Evolutionary conservation across 805 yeast genomes (phyloP), one percentile per base, ranked within the genome.

Genomic region (Candida maris): DNA sequence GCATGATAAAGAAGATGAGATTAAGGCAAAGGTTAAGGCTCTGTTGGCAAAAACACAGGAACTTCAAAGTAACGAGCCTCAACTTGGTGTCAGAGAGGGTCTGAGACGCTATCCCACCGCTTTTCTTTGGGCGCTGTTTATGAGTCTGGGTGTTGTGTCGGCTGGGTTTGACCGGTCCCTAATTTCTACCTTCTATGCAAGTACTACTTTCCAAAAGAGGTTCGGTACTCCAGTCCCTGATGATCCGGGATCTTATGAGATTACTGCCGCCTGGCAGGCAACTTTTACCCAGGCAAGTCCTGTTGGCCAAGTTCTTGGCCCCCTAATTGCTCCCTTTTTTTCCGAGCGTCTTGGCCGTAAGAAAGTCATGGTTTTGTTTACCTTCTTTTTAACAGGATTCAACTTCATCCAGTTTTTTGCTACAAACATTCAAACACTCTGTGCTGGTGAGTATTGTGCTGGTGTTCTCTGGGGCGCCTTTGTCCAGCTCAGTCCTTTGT

Each of bases 401-500:
- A 61, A 62, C 21, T 67, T 67, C 37, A 56, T 69, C 39, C 57
- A 56, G n/a, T 67, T 68, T 48, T 68, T 68, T 46, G 70, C 72
- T 6, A 48, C 43, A n/a, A 53, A 46, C 39, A 47, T 66, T n/a
- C 55, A 52, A 13, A 64, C 61, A 42, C 57, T 71, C 28, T 59
- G 65, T 19, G 62, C 59, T 10, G 74, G 75, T 32, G 70, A 70
- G 42, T 48, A 69, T 16, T 49, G 70, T 8, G 54, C 67, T 19
- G 77, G 76, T 42, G 41, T 75, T 22, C 65, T 70, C 6, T 75
- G 79, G 77, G 82, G 83, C 34, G 63, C 65, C n/a, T 74, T 74
- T 48, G 75, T 68, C 40, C 65, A 75, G 20, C 52, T 77, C 46
- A 62, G 75, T 3, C 71, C 74, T 7, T 57, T 76, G 3, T 77